phyloP scores from a whole-genome alignment of 352 stramenopile species.

The Phytophthora cactorum region DNA sequence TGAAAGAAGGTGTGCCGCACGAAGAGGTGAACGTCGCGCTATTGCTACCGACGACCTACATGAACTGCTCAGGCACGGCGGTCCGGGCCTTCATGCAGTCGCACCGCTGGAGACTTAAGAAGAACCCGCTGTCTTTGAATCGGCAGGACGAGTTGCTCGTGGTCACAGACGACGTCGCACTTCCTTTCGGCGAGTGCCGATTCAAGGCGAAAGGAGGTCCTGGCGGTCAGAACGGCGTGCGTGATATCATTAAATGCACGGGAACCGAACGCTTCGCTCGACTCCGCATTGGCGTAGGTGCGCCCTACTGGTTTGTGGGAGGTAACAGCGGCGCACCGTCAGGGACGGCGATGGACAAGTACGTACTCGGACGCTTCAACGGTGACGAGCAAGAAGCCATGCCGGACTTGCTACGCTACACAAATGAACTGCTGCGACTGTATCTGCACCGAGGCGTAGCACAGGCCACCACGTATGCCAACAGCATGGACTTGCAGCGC shows the following conservation, averaged over 20 bases:
- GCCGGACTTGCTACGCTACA: conserved; percentile 63
- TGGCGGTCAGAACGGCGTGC: conserved; percentile 83
- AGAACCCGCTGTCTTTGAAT: conserved; percentile 79
- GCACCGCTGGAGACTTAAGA: conserved; percentile 86
- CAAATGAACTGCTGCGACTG: conserved; percentile 78
- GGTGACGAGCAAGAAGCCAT: conserved; percentile 82
- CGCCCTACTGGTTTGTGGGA: conserved; percentile 77
- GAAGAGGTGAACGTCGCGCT: conserved; percentile 76
- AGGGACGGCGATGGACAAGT: conserved; percentile 86
- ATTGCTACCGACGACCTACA: conserved; percentile 81
- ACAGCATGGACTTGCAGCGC: conserved; percentile 73
- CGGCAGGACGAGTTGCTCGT: conserved; percentile 88
- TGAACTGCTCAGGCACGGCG: conserved; percentile 85
- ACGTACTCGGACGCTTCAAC: conserved; percentile 79
- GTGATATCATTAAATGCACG: conserved; percentile 87
- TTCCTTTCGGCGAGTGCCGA: conserved; percentile 83
- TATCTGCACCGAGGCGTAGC: conserved; percentile 83
- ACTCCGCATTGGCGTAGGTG: conserved; percentile 82
- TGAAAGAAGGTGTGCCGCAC: conserved; percentile 78
- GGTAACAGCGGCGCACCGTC: conserved; percentile 70
- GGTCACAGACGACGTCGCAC: conserved; percentile 77
- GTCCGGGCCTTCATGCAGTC: conserved; percentile 83
- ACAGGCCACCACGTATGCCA: conserved; percentile 73
- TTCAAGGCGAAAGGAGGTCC: conserved; percentile 83
- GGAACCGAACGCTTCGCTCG: conserved; percentile 83